Percentiles rank a stretch among this genome's conserved stretches.
These are phyloP conservation scores for Erysiphe pisi DNA, from an alignment of 2,329 filamentous ascomycete genomes.

Conservation along the genomic window DNA sequence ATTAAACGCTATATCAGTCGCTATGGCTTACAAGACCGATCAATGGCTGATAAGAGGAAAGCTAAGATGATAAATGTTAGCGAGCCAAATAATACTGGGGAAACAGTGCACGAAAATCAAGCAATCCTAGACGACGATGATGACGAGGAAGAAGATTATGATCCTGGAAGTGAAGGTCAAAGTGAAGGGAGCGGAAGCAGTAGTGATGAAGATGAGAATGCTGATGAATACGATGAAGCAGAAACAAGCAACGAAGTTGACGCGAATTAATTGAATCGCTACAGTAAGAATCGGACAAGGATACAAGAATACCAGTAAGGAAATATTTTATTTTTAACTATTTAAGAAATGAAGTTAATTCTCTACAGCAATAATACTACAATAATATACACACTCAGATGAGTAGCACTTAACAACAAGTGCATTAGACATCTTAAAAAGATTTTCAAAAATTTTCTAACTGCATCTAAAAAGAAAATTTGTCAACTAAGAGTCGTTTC, in stretches of 20 bases:
- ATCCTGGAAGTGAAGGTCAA: constrained; percentile 34
- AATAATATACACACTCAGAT: too few relatives aligned
- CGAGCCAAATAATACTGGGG: constrained; percentile 34
- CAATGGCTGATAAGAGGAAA: constrained; percentile 57
- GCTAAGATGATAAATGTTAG: constrained; percentile 48
- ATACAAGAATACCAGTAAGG: not conserved
- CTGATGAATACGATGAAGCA: constrained; percentile 39
- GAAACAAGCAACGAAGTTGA: constrained; percentile 28
- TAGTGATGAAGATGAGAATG: constrained; percentile 33
- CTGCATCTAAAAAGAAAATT: too few relatives aligned
- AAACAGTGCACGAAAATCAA: constrained; percentile 30
- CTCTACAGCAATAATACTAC: too few relatives aligned
- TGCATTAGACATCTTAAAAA: too few relatives aligned
- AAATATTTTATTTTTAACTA: too few relatives aligned
- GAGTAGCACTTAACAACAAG: too few relatives aligned
- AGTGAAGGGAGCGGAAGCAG: constrained; percentile 34
- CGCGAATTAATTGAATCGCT: not conserved
- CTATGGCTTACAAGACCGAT: constrained; percentile 53
- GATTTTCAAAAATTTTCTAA: too few relatives aligned
- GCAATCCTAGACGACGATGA: constrained; percentile 47
- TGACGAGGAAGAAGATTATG: constrained; percentile 45
- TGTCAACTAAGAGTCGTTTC: too few relatives aligned
- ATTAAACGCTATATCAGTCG: constrained; percentile 55
- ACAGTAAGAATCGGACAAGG: not conserved
- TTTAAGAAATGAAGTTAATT: too few relatives aligned